phyloP scores from a whole-genome alignment of 139 green algal species.

The Ostreobium quekettii region DNA sequence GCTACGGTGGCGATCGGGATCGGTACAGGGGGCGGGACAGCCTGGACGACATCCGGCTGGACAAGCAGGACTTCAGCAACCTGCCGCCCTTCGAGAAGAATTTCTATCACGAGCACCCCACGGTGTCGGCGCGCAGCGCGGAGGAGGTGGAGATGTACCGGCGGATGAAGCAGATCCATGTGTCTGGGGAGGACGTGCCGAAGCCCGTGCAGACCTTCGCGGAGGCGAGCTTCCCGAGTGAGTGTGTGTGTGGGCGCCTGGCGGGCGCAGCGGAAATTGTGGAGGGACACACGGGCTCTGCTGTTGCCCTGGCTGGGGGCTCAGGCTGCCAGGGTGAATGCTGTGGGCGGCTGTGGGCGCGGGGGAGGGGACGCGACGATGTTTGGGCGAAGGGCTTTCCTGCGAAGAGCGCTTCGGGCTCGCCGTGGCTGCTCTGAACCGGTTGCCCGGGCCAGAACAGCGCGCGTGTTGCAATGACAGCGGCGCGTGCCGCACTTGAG shows the following conservation, averaged over 20 bases:
- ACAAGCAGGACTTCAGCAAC: constrained; percentile 63
- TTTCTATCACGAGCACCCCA: constrained; percentile 84
- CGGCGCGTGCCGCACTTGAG: too few relatives aligned
- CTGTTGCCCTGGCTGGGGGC: too few relatives aligned
- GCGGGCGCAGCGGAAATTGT: background rate
- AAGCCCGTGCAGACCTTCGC: constrained; percentile 65
- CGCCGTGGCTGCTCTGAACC: too few relatives aligned
- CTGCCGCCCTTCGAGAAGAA: constrained; percentile 85
- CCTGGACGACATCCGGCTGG: constrained; percentile 61
- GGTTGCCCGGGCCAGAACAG: too few relatives aligned
- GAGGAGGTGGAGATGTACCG: constrained; percentile 68
- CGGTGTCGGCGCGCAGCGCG: constrained; percentile 53
- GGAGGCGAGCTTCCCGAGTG: constrained; percentile 66
- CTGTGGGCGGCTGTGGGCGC: too few relatives aligned
- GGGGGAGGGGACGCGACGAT: too few relatives aligned
- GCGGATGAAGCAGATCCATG: constrained; percentile 57
- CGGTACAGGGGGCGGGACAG: constrained; percentile 36
- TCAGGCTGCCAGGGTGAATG: too few relatives aligned
- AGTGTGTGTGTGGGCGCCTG: too few relatives aligned
- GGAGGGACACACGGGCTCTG: too few relatives aligned
- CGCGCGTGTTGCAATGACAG: too few relatives aligned
- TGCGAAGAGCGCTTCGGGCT: too few relatives aligned
- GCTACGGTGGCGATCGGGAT: constrained; percentile 26
- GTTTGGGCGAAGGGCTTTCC: too few relatives aligned
- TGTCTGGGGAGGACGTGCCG: constrained; percentile 61